Evolutionary conservation across 768 basidiomycete genomes (phyloP).

Genomic region (Tulasnella sp.): DNA sequence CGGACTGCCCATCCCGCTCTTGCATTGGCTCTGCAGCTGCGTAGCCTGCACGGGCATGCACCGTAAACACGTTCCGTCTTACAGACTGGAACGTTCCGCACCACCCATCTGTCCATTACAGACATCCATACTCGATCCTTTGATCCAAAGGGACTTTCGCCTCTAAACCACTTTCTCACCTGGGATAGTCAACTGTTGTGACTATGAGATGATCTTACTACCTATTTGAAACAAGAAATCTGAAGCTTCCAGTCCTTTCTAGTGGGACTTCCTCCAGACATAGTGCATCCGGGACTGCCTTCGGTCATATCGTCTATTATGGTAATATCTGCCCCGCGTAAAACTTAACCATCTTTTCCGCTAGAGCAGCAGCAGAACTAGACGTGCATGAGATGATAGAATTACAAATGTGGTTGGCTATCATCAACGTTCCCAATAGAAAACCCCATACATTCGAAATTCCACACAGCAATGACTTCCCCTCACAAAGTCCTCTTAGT

Average conservation of each 20-base stretch:
- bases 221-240: background rate
- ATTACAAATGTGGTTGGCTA: background rate
- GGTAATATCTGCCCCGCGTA: background rate
- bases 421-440: background rate
- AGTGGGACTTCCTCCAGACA: background rate
- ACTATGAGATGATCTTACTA: background rate
- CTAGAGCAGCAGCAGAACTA: background rate
- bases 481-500: too few relatives aligned
- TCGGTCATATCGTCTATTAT: background rate
- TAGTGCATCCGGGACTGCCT: background rate
- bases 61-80: background rate
- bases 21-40: background rate
- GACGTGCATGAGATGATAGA: background rate
- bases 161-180: background rate
- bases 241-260: background rate
- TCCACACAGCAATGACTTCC: too few relatives aligned
- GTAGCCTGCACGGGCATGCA: background rate
- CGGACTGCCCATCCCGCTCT: background rate
- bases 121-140: background rate
- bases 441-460: too few relatives aligned
- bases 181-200: background rate
- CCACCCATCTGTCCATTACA: background rate
- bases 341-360: background rate
- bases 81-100: background rate
- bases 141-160: background rate